Conservation (phyloP, 2,329 filamentous ascomycete genomes). For the Didymellaceae sp. region DNA sequence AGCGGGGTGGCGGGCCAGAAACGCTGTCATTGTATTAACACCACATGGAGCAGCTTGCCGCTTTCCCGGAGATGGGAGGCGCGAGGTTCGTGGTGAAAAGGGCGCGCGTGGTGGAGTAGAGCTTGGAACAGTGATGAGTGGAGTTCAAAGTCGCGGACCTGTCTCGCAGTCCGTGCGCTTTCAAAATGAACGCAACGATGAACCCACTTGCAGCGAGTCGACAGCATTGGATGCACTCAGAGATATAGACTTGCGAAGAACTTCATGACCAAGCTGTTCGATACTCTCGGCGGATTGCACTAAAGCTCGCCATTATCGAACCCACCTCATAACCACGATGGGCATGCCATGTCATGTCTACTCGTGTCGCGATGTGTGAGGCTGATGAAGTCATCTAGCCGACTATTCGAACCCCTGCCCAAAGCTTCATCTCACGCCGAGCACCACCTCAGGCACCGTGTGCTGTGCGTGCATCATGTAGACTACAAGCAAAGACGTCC, state of each 20-base stretch:
- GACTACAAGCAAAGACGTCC: neutral
- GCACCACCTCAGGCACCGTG: neutral
- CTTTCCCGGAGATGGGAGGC: constrained; percentile 30
- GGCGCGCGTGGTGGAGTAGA: constrained; percentile 7
- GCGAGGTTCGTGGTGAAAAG: constrained; percentile 10
- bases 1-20: constrained; percentile 29
- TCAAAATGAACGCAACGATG: too few species aligned
- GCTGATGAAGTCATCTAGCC: constrained; percentile 17
- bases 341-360: too few species aligned
- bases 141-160: neutral
- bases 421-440: constrained; percentile 7
- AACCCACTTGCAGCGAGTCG: too few species aligned
- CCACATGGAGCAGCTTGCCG: constrained; percentile 44
- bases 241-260: too few species aligned
- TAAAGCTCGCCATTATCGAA: neutral
- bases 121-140: neutral
- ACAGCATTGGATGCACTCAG: neutral
- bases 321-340: neutral
- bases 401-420: constrained; percentile 13
- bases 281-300: too few species aligned
- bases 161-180: too few species aligned
- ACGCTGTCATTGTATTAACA: constrained; percentile 45
- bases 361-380: neutral
- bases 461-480: neutral
- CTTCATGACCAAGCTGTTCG: too few species aligned